These are phyloP conservation scores for Polyplosphaeria fusca DNA, from an alignment of 495 filamentous ascomycete genomes.

Conservation along the genomic window DNA sequence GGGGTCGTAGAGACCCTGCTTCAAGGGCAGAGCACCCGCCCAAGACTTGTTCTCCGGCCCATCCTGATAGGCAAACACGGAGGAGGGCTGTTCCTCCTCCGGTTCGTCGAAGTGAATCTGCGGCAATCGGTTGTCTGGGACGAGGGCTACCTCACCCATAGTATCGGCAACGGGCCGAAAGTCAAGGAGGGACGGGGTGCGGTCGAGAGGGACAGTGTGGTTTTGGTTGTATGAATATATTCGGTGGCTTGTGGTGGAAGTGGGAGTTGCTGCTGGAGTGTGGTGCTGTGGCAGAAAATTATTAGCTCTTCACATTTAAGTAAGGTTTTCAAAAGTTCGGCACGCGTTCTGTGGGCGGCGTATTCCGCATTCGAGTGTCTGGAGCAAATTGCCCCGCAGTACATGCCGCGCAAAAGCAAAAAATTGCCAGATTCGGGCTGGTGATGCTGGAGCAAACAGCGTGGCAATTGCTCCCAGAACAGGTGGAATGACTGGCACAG, in stretches of 20 bases:
- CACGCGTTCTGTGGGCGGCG: too few relatives aligned
- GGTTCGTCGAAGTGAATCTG: slow-evolving; percentile 38
- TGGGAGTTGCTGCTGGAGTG: slow-evolving; percentile 6
- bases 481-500: slow-evolving; percentile 1
- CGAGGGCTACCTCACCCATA: slow-evolving; percentile 62
- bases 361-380: background rate
- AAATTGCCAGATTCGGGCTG: background rate
- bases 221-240: background rate
- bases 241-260: slow-evolving; percentile 3
- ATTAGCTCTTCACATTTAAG: too few relatives aligned
- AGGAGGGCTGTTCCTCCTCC: slow-evolving; percentile 55
- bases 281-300: background rate
- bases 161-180: slow-evolving; percentile 48
- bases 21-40: slow-evolving; percentile 91
- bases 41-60: slow-evolving; percentile 85
- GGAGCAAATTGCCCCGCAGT: background rate
- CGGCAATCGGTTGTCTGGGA: slow-evolving; percentile 63
- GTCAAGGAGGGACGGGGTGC: background rate
- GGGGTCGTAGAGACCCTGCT: slow-evolving; percentile 97
- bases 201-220: background rate
- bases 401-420: slow-evolving; percentile 6
- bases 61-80: slow-evolving; percentile 79
- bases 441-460: background rate
- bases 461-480: slow-evolving; percentile 7
- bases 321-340: too few relatives aligned